Base-by-base conservation (phyloP, 2,329 filamentous ascomycete genomes). In the Diplodia seriata region DNA sequence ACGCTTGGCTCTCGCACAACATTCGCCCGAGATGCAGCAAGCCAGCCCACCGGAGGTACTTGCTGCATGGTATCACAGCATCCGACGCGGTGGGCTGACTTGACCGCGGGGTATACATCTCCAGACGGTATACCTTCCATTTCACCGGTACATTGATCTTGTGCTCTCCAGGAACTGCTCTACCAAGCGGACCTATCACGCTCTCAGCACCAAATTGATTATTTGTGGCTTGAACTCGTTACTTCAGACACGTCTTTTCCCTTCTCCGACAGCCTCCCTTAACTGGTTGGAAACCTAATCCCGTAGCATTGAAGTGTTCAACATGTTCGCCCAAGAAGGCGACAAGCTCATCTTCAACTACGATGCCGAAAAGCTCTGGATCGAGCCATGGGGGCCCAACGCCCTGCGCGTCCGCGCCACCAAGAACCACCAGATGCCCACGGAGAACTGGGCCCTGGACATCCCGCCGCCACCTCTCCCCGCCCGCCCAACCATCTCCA, bases 301-400 rank as follows among this genome's bases (percentile, higher is more conserved):
- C 26, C 26, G 26, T 4, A 26, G 26, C 26, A 26, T 26, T 47
- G 18, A 20, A 20, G n/a, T 47, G 18, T 20, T 11, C 43, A 47
- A 20, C 7, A 78, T 79, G 76, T 72, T 78, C 9, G 66, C 85
- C 0, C 69, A 73, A 9, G 82, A 87, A 18, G 85, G 83, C 1
- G 84, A 86, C 68, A 87, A 85, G 15, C 85, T 87, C 3, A 84
- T 89, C 68, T 90, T 86, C 74, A 86, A 84, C 69, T 84, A 81
- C 67, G 83, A 85, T 72, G 81, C 81, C n/a, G 82, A 85, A 70
- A 73, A 77, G 29, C 75, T 85, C 67, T 81, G 81, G 77, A 77
- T 86, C 64, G 81, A 85, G 62, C 74, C 83, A 43, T 85, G 83
- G 83, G 83, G 83, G 18, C 69, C 74, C 12, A 80, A 84, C 69